Percentiles rank a stretch among this genome's conserved stretches.
Conservation (phyloP, 1,284 basidiomycete species). For the Ustilago esculenta region DNA sequence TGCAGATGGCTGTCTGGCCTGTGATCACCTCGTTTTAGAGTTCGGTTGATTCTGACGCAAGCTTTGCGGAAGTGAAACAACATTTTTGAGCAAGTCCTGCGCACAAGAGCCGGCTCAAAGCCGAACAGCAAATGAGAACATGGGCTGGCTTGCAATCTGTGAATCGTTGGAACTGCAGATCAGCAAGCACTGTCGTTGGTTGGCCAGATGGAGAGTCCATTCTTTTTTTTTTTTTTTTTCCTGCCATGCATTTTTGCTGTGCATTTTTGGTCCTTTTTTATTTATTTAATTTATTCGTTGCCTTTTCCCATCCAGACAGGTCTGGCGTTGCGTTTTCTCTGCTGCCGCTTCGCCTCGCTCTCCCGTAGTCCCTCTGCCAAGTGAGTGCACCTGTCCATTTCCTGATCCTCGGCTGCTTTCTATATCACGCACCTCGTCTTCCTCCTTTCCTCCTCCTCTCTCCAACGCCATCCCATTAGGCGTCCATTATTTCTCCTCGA, state of each 20-base stretch:
- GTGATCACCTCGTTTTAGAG: slow-evolving; percentile 5
- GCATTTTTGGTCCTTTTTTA: background rate
- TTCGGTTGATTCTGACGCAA: slow-evolving; percentile 6
- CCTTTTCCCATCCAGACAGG: background rate
- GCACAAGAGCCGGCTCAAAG: background rate
- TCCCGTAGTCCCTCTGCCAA: slow-evolving; percentile 2
- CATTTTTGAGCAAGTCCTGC: slow-evolving; percentile 4
- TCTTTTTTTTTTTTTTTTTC: slow-evolving; percentile 11
- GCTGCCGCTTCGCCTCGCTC: background rate
- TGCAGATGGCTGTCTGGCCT: background rate
- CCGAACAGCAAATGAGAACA: slow-evolving; percentile 4
- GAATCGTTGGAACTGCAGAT: slow-evolving; percentile 3
- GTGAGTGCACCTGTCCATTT: background rate
- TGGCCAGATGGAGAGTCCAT: slow-evolving; percentile 5
- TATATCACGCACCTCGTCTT: background rate
- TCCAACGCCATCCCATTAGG: slow-evolving; percentile 1
- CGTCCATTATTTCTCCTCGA: background rate
- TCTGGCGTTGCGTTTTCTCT: background rate
- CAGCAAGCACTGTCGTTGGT: background rate
- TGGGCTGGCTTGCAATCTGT: background rate
- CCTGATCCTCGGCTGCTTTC: slow-evolving; percentile 4
- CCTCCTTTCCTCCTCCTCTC: background rate
- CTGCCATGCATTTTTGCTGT: slow-evolving; percentile 4
- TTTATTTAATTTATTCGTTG: background rate
- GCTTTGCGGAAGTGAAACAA: slow-evolving; percentile 16